These are phyloP conservation scores for Fusarium sp. DNA, from an alignment of 2,329 filamentous ascomycete genomes.

Conservation along the genomic window DNA sequence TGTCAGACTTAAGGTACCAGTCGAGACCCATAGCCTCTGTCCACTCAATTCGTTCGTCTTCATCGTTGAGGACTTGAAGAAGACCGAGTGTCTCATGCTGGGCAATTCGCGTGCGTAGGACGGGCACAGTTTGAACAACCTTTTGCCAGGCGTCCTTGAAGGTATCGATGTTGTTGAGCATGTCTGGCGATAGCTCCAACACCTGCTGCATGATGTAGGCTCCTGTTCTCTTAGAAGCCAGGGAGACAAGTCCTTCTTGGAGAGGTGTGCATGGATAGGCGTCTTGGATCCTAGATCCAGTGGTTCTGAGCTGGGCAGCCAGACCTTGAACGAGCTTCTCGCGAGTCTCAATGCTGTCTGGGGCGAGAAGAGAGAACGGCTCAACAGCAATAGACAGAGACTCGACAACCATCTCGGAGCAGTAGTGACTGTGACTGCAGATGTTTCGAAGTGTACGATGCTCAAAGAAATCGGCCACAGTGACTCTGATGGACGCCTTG, in stretches of 20 bases:
- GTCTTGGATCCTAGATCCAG: constrained; percentile 43
- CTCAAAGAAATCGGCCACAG: constrained; percentile 58
- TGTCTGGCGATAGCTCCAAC: constrained; percentile 6
- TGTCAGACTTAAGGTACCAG: constrained; percentile 52
- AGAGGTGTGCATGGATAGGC: constrained; percentile 51
- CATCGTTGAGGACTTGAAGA: constrained; percentile 56
- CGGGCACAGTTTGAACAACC: constrained; percentile 18
- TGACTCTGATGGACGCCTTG: constrained; percentile 53
- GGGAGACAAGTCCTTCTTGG: constrained; percentile 51
- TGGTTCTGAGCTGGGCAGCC: neutral
- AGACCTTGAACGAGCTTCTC: neutral
- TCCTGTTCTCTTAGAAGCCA: constrained; percentile 38
- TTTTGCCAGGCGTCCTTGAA: constrained; percentile 31
- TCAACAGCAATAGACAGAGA: constrained; percentile 56
- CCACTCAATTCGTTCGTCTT: constrained; percentile 44
- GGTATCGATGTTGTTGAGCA: neutral
- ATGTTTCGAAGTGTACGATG: neutral
- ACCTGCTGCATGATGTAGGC: constrained; percentile 31
- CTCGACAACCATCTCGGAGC: constrained; percentile 46
- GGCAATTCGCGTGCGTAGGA: constrained; percentile 61
- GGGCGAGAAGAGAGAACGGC: constrained; percentile 60
- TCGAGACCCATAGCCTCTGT: constrained; percentile 40
- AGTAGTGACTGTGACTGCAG: neutral
- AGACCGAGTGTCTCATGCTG: constrained; percentile 55
- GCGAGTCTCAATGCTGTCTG: constrained; percentile 41